Conservation (phyloP, 2,329 filamentous ascomycete genomes). For the Cephalotrichum gorgonifer region DNA sequence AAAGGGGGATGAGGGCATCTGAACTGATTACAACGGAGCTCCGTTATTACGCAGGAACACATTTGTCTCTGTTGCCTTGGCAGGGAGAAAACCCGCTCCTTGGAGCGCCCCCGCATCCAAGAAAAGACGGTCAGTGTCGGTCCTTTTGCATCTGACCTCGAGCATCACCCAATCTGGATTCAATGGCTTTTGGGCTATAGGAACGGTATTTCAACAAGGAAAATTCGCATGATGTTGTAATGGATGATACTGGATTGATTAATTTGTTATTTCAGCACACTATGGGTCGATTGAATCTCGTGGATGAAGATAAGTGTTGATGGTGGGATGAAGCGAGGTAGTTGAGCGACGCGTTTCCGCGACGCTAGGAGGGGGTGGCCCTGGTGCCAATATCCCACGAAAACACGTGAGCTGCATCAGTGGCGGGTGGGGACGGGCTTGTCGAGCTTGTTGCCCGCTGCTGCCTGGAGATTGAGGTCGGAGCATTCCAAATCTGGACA, state of each 20-base stretch:
- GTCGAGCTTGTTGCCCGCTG: too few relatives aligned
- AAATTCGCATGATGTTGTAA: background rate
- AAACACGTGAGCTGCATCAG: conserved; percentile 27
- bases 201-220: background rate
- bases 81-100: background rate
- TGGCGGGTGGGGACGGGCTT: too few relatives aligned
- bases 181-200: background rate
- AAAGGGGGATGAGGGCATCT: too few relatives aligned
- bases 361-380: conserved; percentile 14
- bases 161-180: background rate
- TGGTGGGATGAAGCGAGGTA: conserved; percentile 28
- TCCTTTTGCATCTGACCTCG: background rate
- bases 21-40: background rate
- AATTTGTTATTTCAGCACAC: background rate
- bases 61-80: conserved; percentile 3
- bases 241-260: background rate
- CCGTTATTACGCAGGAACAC: background rate
- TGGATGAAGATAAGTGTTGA: background rate
- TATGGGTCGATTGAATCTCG: background rate
- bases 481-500: background rate
- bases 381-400: conserved; percentile 19
- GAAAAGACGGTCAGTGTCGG: background rate
- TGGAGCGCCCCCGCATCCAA: background rate
- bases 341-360: conserved; percentile 31
- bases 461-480: conserved; percentile 1